Evolutionary conservation across 768 basidiomycete genomes (phyloP), one percentile per base, ranked within the genome.

Genomic region (Suillus subaureus): DNA sequence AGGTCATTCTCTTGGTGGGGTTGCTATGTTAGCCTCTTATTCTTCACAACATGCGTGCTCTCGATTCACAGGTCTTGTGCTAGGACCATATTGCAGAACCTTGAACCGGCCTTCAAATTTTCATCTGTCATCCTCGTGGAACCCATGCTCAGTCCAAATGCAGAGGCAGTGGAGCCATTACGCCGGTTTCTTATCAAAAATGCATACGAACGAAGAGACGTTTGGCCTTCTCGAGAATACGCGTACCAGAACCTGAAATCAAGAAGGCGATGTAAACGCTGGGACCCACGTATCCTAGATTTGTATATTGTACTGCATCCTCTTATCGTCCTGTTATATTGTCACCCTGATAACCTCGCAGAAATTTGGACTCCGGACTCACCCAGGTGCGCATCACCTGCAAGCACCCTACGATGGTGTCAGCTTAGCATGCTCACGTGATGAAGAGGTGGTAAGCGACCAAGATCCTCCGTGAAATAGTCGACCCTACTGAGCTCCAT

Each of bases 1-100:
- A 21, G 89, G 89, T 0, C 89, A 91, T 72, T 90, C 89, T 1
- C 75, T 91, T 23, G 89, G 89, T 16, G 89, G 84, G 45, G 87
- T 88, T 64, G 79, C 85, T 26, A 84, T 89, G 89, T 89, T 70
- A 64, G 85, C 67, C 23, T 52, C 40, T n/a, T 49, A 43, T 66
- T 31, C 12, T 47, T 61, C 23, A 12, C 4, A 31, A 60, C 35
- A 1, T 37, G 26, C 60, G 39, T 42, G 16, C 33, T 61, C 60
- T 54, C 56, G 11, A 61, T 55, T 66, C n/a, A 69, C 43, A 42
- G 55, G 47, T 40, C 26, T 55, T 16, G 35, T 52, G 18, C 56
- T 55, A 89, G 89, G 73, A 79, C 86, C 11, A 79, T 89, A 42
- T 74, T 89, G 26, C 87, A 89, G 69, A 72, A 75, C 39, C 70